Evolutionary conservation across 345 rosid genomes (phyloP).

Genomic region (Odontarrhena argentea): DNA sequence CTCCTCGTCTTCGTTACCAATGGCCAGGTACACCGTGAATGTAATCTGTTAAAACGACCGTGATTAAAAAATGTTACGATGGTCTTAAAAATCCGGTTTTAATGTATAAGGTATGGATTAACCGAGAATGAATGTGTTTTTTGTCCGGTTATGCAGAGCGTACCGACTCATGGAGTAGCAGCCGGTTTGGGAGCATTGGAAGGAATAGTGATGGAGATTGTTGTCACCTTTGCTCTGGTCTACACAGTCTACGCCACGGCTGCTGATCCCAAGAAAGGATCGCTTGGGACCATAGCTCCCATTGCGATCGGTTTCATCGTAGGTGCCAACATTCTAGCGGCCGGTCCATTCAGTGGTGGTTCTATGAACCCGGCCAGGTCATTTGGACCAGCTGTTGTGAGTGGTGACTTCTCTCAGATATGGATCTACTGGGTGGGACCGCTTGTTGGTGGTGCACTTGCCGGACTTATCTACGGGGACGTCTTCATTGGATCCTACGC

Average conservation of each 20-base stretch:
- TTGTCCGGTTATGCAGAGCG: slow-evolving; percentile 46
- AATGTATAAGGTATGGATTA: neutral
- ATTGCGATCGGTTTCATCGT: slow-evolving; percentile 87
- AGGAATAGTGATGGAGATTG: slow-evolving; percentile 76
- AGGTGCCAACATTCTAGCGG: slow-evolving; percentile 85
- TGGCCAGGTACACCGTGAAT: slow-evolving; percentile 45
- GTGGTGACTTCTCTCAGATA: slow-evolving; percentile 61
- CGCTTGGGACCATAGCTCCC: slow-evolving; percentile 74
- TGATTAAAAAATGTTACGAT: slow-evolving; percentile 21
- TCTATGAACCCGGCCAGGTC: slow-evolving; percentile 96
- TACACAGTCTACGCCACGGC: slow-evolving; percentile 92
- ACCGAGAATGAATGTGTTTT: neutral
- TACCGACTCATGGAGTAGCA: slow-evolving; percentile 77
- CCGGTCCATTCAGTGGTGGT: slow-evolving; percentile 90
- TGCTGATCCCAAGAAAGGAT: slow-evolving; percentile 76
- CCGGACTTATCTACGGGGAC: slow-evolving; percentile 76
- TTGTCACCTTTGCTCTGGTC: slow-evolving; percentile 72
- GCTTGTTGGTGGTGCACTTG: slow-evolving; percentile 77
- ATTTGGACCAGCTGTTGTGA: slow-evolving; percentile 79
- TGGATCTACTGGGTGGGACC: slow-evolving; percentile 93
- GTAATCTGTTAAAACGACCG: slow-evolving; percentile 17
- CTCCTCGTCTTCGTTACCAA: slow-evolving; percentile 71
- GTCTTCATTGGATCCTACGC: slow-evolving; percentile 66
- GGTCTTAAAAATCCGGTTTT: neutral
- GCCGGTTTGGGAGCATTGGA: slow-evolving; percentile 58